A percentile compares a stretch with the other conserved stretches of the same genome.
phyloP scores from a whole-genome alignment of 2,329 filamentous ascomycete genomes.

The Fusarium sacchari region DNA sequence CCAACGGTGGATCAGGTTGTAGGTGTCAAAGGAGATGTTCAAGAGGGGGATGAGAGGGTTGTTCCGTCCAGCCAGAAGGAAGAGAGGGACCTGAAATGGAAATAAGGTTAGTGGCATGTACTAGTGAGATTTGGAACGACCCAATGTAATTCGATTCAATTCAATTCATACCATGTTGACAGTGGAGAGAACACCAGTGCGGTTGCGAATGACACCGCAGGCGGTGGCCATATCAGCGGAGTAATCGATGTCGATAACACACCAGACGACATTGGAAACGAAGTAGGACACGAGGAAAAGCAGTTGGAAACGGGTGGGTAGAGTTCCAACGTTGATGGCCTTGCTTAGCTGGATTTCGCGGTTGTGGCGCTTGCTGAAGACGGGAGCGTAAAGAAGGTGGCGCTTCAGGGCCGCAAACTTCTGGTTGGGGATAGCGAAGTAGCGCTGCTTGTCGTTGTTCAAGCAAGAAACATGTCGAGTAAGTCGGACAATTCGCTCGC shows the following conservation, averaged over 20 bases:
- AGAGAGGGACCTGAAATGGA: conserved; percentile 66
- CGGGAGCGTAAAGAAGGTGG: conserved; percentile 77
- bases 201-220: conserved; percentile 67
- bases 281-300: conserved; percentile 66
- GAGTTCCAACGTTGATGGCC: conserved; percentile 66
- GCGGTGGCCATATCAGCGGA: conserved; percentile 60
- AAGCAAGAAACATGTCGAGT: conserved; percentile 79
- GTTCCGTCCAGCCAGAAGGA: conserved; percentile 79
- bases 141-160: neutral
- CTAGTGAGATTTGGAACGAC: neutral
- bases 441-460: conserved; percentile 81
- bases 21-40: conserved; percentile 82
- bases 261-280: conserved; percentile 71
- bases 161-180: conserved; percentile 74
- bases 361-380: conserved; percentile 72
- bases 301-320: conserved; percentile 70
- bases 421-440: conserved; percentile 71
- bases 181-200: conserved; percentile 74
- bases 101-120: conserved; percentile 4
- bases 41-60: conserved; percentile 79
- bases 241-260: conserved; percentile 69
- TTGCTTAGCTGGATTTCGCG: conserved; percentile 69
- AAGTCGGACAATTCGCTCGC: conserved; percentile 70
- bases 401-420: conserved; percentile 71
- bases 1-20: conserved; percentile 85